Evolutionary conservation across 345 rosid species (phyloP), one percentile per base, ranked within the genome.

Genomic region (Moricandia moricandioides): DNA sequence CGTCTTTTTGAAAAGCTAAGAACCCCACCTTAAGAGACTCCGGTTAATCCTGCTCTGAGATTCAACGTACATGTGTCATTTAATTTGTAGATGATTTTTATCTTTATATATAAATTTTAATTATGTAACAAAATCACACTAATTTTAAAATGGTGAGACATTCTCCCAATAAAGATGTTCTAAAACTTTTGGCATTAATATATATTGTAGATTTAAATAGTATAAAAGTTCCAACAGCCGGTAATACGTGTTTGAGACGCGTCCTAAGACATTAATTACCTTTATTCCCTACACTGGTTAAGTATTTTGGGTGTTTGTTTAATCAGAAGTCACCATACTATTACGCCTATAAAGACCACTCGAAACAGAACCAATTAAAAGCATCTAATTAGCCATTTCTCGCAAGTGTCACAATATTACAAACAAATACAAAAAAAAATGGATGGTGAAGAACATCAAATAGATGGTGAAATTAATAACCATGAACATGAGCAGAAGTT

Each of bases 221-320:
- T 8, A 13, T 26, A 54, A 11, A 6, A 54, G 2, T 69, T 62
- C 34, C 2, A 62, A n/a, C 27, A 39, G 59, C 11, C 71, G 75
- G 80, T 75, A 54, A 70, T 63, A 24, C 75, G 80, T 30, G 71
- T 77, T 21, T 0, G 60, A 55, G 54, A 56, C 80, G 80, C 80
- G 80, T 76, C 75, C 18, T 54, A 55, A 71, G 39, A 54, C 16
- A 64, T n/a, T 29, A 62, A 63, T 21, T 1, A 43, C 70, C 24
- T 62, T 13, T 45, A 52, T 18, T 4, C 14, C 24, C 62, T 13
- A n/a, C 7, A 29, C 58, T 70, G 5, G 37, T 63, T 76, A 52
- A 21, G 52, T 11, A n/a, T 39, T 74, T 51, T 14, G 52, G 52
- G 52, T 45, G 52, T 45, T 45, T 45, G 17, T 45, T 45, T 69